A percentile compares a stretch with the other conserved stretches of the same genome.
Conservation (phyloP, 2,329 filamentous ascomycete genomes). For the Fonsecaea pugnacius region DNA sequence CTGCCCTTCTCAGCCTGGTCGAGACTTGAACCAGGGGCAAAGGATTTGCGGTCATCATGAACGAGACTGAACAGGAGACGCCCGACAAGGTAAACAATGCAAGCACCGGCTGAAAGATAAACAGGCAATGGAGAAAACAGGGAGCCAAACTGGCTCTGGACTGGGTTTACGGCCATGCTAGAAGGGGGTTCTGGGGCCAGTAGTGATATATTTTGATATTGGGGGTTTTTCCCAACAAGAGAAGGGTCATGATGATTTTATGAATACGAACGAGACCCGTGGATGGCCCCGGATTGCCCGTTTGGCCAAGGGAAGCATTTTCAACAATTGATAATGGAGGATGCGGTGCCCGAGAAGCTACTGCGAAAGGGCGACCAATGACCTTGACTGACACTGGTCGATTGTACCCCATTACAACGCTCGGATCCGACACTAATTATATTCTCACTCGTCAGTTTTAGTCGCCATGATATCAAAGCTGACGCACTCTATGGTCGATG, state of each 20-base stretch:
- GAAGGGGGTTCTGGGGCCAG: background rate
- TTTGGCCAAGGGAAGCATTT: slow-evolving; percentile 6
- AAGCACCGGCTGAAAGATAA: slow-evolving; percentile 25
- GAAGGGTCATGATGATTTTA: slow-evolving; percentile 8
- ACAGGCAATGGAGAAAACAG: slow-evolving; percentile 16
- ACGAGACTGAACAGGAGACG: slow-evolving; percentile 21
- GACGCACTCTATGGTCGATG: slow-evolving; percentile 9
- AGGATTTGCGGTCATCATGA: slow-evolving; percentile 1
- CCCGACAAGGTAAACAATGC: slow-evolving; percentile 26
- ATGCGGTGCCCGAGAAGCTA: slow-evolving; percentile 1
- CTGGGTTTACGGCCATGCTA: slow-evolving; percentile 14
- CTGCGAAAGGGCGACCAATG: slow-evolving; percentile 4
- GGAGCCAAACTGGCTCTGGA: background rate
- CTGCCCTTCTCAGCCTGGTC: slow-evolving; percentile 31
- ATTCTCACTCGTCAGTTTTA: slow-evolving; percentile 15
- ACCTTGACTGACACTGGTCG: background rate
- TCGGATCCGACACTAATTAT: slow-evolving; percentile 22
- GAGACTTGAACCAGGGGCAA: slow-evolving; percentile 16
- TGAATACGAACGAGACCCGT: slow-evolving; percentile 5
- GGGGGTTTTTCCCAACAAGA: background rate
- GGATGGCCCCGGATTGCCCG: background rate
- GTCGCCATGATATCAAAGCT: slow-evolving; percentile 26
- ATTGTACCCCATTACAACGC: background rate
- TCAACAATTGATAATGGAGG: background rate
- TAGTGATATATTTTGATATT: background rate